phyloP scores from a whole-genome alignment of 805 yeast genomes.

The Candida ortonii region DNA sequence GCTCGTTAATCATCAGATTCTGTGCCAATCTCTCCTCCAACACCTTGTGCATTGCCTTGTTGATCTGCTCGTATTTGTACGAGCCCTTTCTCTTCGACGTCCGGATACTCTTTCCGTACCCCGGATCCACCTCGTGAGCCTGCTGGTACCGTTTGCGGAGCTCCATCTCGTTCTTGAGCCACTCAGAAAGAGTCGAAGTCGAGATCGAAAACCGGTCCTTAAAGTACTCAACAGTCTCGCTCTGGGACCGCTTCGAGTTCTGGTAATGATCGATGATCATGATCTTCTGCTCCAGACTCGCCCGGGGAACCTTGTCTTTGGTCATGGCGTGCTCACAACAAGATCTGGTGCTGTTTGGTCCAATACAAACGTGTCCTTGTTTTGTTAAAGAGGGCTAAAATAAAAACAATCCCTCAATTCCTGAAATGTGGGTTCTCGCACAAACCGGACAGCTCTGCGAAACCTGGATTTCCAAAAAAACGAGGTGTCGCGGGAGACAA shows the following conservation, averaged over 20 bases:
- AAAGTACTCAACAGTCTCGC: slow-evolving; percentile 54
- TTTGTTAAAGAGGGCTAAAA: too few species aligned
- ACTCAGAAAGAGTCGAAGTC: slow-evolving; percentile 59
- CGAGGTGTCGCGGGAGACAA: too few species aligned
- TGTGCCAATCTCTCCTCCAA: slow-evolving; percentile 44
- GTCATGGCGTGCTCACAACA: slow-evolving; percentile 10
- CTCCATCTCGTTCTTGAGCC: slow-evolving; percentile 55
- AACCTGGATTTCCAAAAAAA: too few species aligned
- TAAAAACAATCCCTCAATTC: too few species aligned
- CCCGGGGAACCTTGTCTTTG: slow-evolving; percentile 39
- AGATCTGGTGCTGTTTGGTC: too few species aligned
- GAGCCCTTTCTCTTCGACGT: slow-evolving; percentile 43
- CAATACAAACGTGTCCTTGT: too few species aligned
- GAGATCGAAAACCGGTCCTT: slow-evolving; percentile 50
- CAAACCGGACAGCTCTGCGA: too few species aligned
- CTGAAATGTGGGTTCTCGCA: too few species aligned
- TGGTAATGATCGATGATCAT: slow-evolving; percentile 52
- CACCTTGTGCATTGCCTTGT: slow-evolving; percentile 54
- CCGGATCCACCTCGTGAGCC: slow-evolving; percentile 25
- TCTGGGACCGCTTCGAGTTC: slow-evolving; percentile 48
- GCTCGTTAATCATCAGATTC: slow-evolving; percentile 51
- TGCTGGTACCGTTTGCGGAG: slow-evolving; percentile 44
- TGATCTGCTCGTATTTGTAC: slow-evolving; percentile 56
- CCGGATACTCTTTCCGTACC: slow-evolving; percentile 23
- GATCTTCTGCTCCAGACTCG: slow-evolving; percentile 58